phyloP scores from a whole-genome alignment of 2,329 filamentous ascomycete species.

The Fusarium tricinctum region DNA sequence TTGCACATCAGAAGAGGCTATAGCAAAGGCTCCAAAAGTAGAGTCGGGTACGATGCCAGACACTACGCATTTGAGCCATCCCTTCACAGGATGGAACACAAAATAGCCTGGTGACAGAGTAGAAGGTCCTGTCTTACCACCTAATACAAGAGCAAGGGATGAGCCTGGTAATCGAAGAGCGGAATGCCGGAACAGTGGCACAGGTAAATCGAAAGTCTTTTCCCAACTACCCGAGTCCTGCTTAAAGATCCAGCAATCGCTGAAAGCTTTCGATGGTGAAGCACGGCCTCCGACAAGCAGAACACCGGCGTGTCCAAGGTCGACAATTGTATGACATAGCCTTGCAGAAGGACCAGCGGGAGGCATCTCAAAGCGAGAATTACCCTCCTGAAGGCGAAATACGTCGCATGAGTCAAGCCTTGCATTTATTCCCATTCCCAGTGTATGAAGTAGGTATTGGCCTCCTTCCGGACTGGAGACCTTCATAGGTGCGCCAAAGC shows the following conservation, averaged over 20 bases:
- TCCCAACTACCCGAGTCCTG: slow-evolving; percentile 70
- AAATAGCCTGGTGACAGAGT: slow-evolving; percentile 66
- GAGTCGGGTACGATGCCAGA: slow-evolving; percentile 53
- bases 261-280: slow-evolving; percentile 78
- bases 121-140: slow-evolving; percentile 69
- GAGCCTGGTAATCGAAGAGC: slow-evolving; percentile 66
- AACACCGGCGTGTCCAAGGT: slow-evolving; percentile 68
- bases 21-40: slow-evolving; percentile 62
- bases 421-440: slow-evolving; percentile 61
- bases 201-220: slow-evolving; percentile 73
- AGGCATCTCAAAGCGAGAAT: slow-evolving; percentile 47
- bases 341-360: slow-evolving; percentile 56
- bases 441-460: slow-evolving; percentile 61
- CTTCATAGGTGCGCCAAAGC: slow-evolving; percentile 71
- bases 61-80: slow-evolving; percentile 63
- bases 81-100: slow-evolving; percentile 63
- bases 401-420: slow-evolving; percentile 66
- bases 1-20: slow-evolving; percentile 46
- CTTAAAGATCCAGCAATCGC: slow-evolving; percentile 82
- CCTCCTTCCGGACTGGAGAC: slow-evolving; percentile 56
- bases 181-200: slow-evolving; percentile 82
- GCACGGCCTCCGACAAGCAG: slow-evolving; percentile 82
- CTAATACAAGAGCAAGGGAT: slow-evolving; percentile 69
- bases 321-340: slow-evolving; percentile 84
- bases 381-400: slow-evolving; percentile 53